Evolutionary conservation across 371 early-diverging fungal species (phyloP).

Genomic region (Syncephalastrum monosporum): DNA sequence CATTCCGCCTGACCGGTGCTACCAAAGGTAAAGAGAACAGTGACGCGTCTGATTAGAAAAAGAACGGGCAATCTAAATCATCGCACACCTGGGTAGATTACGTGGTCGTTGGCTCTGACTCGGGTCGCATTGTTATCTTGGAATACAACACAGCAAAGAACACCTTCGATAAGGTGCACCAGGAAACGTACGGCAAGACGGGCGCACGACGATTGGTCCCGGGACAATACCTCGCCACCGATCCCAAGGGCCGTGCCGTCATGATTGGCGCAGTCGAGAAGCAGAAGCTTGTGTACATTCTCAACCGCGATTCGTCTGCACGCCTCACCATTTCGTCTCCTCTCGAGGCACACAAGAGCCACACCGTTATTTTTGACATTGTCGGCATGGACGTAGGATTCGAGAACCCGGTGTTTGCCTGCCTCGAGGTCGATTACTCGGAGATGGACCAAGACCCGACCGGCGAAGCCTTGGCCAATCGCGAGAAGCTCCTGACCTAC

Average conservation of each 20-base stretch:
- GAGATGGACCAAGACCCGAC: constrained; percentile 84
- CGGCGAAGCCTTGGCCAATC: constrained; percentile 71
- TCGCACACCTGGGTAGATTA: constrained; percentile 63
- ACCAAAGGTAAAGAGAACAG: constrained; percentile 55
- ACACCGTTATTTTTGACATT: constrained; percentile 73
- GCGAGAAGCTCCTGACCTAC: constrained; percentile 86
- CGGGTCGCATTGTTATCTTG: constrained; percentile 88
- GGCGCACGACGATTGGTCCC: constrained; percentile 91
- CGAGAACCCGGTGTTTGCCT: constrained; percentile 97
- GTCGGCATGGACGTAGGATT: constrained; percentile 96
- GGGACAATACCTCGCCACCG: constrained; percentile 93
- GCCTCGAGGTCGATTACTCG: constrained; percentile 84
- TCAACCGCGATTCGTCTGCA: constrained; percentile 89
- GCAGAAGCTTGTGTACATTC: constrained; percentile 93
- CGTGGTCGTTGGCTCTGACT: constrained; percentile 88
- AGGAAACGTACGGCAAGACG: constrained; percentile 95
- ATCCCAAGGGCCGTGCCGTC: constrained; percentile 96
- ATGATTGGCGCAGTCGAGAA: constrained; percentile 95
- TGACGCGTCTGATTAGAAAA: not conserved
- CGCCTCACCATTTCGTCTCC: constrained; percentile 93
- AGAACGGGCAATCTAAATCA: not conserved
- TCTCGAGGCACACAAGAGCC: constrained; percentile 88
- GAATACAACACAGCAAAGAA: constrained; percentile 83
- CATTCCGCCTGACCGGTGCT: constrained; percentile 76
- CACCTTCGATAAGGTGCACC: constrained; percentile 81